Conservation (phyloP, 1,139 yeast genomes). For the Wickerhamiella infanticola region DNA sequence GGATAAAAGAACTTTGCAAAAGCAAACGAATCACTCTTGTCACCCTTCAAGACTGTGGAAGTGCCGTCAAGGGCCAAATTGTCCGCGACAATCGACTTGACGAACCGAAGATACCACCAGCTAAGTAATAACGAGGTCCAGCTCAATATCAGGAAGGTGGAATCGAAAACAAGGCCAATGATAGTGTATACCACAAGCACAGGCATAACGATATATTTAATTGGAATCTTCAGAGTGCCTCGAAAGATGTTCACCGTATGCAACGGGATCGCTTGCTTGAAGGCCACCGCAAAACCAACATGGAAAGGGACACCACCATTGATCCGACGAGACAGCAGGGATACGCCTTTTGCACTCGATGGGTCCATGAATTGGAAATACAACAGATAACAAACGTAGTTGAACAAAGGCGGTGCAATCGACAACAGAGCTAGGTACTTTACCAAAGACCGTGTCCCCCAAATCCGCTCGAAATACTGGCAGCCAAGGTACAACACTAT, state of each 20-base stretch:
- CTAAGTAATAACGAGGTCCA: slow-evolving; percentile 52
- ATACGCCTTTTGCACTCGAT: slow-evolving; percentile 4
- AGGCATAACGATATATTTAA: slow-evolving; percentile 54
- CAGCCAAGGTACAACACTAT: slow-evolving; percentile 39
- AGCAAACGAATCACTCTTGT: slow-evolving; percentile 81
- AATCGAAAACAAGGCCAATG: slow-evolving; percentile 16
- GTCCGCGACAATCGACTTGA: slow-evolving; percentile 23
- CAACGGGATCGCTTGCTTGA: slow-evolving; percentile 82
- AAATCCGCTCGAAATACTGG: slow-evolving; percentile 34
- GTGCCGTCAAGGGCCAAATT: slow-evolving; percentile 18
- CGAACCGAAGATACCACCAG: slow-evolving; percentile 63
- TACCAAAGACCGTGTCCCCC: slow-evolving; percentile 47
- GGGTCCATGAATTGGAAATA: slow-evolving; percentile 7
- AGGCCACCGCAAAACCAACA: slow-evolving; percentile 66
- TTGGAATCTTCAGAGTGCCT: slow-evolving; percentile 48
- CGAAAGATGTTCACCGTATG: slow-evolving; percentile 58
- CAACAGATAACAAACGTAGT: slow-evolving; percentile 26
- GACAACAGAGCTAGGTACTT: slow-evolving; percentile 45
- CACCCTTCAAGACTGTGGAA: slow-evolving; percentile 41
- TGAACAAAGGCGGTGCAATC: slow-evolving; percentile 40
- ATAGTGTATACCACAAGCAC: slow-evolving; percentile 32
- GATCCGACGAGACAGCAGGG: slow-evolving; percentile 22
- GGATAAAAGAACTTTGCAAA: slow-evolving; percentile 70
- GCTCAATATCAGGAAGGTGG: slow-evolving; percentile 33
- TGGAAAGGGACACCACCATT: slow-evolving; percentile 65